These are phyloP conservation scores for Curvularia verruculosa DNA, from an alignment of 2,329 filamentous ascomycete species.

Conservation along the genomic window DNA sequence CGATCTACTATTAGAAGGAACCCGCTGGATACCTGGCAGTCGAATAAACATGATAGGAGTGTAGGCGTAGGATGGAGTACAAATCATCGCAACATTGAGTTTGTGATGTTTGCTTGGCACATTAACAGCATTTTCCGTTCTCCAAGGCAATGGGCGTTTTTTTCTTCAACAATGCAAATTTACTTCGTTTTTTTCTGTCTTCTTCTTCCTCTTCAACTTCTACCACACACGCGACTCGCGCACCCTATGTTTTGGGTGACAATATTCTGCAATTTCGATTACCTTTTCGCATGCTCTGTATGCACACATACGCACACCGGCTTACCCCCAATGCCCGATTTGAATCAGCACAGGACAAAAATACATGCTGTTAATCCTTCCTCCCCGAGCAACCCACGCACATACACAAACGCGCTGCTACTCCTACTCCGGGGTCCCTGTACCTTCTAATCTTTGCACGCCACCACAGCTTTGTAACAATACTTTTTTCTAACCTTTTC, in stretches of 20 bases:
- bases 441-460: constrained; percentile 14
- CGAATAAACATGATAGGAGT: constrained; percentile 23
- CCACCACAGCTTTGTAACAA: constrained; percentile 17
- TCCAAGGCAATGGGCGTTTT: constrained; percentile 10
- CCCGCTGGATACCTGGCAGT: constrained; percentile 40
- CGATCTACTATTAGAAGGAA: constrained; percentile 29
- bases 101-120: constrained; percentile 23
- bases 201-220: not conserved
- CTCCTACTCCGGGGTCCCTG: constrained; percentile 3
- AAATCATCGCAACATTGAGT: constrained; percentile 16
- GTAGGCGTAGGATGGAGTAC: constrained; percentile 25
- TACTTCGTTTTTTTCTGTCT: not conserved
- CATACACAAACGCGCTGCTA: constrained; percentile 11
- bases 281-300: not conserved
- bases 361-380: not conserved
- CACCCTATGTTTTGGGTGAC: constrained; percentile 20
- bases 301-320: not conserved
- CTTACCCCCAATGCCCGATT: constrained; percentile 2
- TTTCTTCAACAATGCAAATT: constrained; percentile 10
- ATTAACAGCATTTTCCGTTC: constrained; percentile 14
- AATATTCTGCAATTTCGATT: constrained; percentile 10
- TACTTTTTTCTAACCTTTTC: constrained; percentile 16
- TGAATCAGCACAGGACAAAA: constrained; percentile 4
- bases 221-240: constrained; percentile 14
- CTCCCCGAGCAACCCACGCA: not conserved